A percentile compares a stretch with the other conserved stretches of the same genome.
Conservation (phyloP, 2,329 filamentous ascomycete genomes). For the Trichoderma guizhouense region DNA sequence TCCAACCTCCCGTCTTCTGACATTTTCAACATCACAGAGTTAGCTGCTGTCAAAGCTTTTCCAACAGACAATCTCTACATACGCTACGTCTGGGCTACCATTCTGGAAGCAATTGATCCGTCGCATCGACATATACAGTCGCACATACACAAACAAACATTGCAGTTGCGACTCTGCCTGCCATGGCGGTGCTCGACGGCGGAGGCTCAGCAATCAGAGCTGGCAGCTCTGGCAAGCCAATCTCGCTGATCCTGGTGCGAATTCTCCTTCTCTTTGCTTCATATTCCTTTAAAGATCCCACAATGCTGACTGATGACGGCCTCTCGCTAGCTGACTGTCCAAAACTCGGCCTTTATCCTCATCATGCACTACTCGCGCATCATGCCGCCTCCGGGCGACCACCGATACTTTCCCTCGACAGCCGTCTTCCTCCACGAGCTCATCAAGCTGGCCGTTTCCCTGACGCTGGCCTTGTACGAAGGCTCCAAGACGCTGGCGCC, state of each 20-base stretch:
- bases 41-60: neutral
- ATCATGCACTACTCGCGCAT: conserved; percentile 92
- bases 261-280: conserved; percentile 15
- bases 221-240: conserved; percentile 22
- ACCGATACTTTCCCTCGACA: conserved; percentile 89
- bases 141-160: neutral
- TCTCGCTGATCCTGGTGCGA: conserved; percentile 26
- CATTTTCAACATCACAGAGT: neutral
- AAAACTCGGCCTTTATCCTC: conserved; percentile 76
- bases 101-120: neutral
- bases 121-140: neutral
- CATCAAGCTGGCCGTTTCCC: conserved; percentile 80
- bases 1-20: neutral
- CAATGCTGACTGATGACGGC: neutral
- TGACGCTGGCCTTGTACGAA: conserved; percentile 85
- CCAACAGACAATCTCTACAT: neutral
- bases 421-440: conserved; percentile 92
- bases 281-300: neutral
- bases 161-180: neutral
- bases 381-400: conserved; percentile 80
- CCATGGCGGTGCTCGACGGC: conserved; percentile 22
- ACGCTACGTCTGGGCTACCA: rapidly evolving
- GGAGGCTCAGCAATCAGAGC: conserved; percentile 14
- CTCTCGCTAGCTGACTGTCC: conserved; percentile 58
- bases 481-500: conserved; percentile 74